Evolutionary conservation across 148 eudicot genomes (phyloP).

Genomic region (Rhododendron henanense): DNA sequence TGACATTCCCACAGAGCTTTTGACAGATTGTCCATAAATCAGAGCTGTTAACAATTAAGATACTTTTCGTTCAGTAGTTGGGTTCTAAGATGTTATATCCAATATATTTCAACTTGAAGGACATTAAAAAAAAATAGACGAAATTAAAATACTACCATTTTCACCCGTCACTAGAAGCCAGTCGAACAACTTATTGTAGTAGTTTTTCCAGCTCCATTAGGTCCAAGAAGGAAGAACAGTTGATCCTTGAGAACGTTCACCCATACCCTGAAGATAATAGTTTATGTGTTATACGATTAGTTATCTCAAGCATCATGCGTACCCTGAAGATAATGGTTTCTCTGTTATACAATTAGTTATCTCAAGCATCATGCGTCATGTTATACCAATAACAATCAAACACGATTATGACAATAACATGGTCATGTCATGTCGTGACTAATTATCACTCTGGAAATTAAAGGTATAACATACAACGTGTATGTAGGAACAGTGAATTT

Average conservation of each 20-base stretch:
- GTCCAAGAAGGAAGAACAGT: conserved; percentile 88
- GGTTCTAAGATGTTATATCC: no score
- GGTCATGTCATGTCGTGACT: background rate
- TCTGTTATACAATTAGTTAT: no score
- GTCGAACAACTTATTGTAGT: conserved; percentile 85
- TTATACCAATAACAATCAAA: background rate
- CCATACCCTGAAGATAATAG: conserved; percentile 51
- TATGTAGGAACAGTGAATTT: background rate
- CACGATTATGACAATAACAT: background rate
- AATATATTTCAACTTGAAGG: no score
- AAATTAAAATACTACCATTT: conserved; percentile 47
- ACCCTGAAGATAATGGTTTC: no score
- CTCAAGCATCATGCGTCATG: background rate
- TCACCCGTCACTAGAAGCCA: conserved; percentile 73
- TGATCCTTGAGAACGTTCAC: conserved; percentile 74
- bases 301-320: background rate
- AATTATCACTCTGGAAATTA: background rate
- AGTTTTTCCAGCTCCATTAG: conserved; percentile 97
- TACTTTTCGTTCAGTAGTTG: no score
- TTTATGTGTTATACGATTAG: background rate
- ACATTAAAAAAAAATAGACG: no score
- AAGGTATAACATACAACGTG: background rate
- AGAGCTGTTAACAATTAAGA: conserved; percentile 36
- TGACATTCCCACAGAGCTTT: conserved; percentile 71
- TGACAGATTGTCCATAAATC: conserved; percentile 61